These are phyloP conservation scores for Kalaharituber pfeilii DNA, from an alignment of 2,329 filamentous ascomycete species.

Conservation along the genomic window DNA sequence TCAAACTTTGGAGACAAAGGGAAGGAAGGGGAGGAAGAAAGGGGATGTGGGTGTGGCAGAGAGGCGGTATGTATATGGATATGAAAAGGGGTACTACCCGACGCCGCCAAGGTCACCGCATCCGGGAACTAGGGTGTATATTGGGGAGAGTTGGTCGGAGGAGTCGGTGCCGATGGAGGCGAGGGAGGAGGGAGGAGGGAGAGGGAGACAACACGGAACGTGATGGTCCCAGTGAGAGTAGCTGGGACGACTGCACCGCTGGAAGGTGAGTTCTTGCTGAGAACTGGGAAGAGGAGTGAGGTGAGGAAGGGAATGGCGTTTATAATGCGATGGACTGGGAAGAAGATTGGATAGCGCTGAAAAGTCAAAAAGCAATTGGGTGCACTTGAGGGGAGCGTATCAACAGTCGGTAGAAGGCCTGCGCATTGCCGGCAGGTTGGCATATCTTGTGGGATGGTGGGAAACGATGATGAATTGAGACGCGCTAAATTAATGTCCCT, in stretches of 20 bases:
- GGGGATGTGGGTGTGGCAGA: background rate
- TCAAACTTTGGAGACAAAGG: background rate
- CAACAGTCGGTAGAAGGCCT: too few relatives aligned
- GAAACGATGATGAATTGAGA: too few relatives aligned
- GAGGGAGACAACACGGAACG: too few relatives aligned
- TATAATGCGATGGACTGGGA: slow-evolving; percentile 3
- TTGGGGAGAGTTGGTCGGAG: background rate
- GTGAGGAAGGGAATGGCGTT: slow-evolving; percentile 9
- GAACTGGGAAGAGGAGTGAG: slow-evolving; percentile 2
- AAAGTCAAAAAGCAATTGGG: too few relatives aligned
- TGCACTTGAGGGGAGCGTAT: too few relatives aligned
- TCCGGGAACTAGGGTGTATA: background rate
- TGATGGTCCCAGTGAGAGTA: too few relatives aligned
- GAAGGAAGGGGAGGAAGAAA: background rate
- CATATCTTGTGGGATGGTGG: too few relatives aligned
- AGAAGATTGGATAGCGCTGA: too few relatives aligned
- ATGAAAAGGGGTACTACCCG: background rate
- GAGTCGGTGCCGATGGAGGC: background rate
- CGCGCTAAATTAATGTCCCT: too few relatives aligned
- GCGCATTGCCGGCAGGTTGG: too few relatives aligned
- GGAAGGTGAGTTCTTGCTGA: too few relatives aligned
- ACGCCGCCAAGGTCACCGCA: background rate
- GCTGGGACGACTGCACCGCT: too few relatives aligned
- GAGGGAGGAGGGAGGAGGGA: background rate
- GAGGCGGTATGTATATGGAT: background rate